Percentiles rank a stretch among this genome's conserved stretches.
These are phyloP conservation scores for Cercospora citrullina DNA, from an alignment of 2,329 filamentous ascomycete species.

Conservation along the genomic window DNA sequence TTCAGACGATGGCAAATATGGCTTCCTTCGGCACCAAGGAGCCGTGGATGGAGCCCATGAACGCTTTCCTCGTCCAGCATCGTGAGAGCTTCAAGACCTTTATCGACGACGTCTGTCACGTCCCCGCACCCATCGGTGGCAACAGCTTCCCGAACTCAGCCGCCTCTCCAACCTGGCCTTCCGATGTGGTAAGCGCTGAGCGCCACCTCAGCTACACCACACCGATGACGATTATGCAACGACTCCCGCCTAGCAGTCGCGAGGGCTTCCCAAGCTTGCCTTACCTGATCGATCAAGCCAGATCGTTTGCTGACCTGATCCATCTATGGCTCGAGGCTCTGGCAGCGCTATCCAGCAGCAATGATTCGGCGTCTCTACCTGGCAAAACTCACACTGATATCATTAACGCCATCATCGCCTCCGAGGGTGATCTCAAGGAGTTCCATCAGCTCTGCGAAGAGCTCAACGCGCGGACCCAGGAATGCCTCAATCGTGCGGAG, in stretches of 20 bases:
- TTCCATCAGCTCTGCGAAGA: constrained; percentile 54
- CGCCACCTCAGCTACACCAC: constrained; percentile 68
- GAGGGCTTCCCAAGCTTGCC: constrained; percentile 93
- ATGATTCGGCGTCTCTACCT: constrained; percentile 20
- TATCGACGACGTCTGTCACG: constrained; percentile 81
- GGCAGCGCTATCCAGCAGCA: constrained; percentile 27
- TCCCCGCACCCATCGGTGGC: constrained; percentile 65
- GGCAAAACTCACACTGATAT: constrained; percentile 39
- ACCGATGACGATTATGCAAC: constrained; percentile 82
- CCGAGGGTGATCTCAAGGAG: constrained; percentile 49
- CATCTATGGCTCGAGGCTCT: constrained; percentile 71
- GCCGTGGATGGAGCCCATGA: constrained; percentile 99
- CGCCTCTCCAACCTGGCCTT: constrained; percentile 30
- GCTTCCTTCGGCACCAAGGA: constrained; percentile 92
- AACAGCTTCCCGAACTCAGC: constrained; percentile 46
- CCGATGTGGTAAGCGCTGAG: constrained; percentile 35
- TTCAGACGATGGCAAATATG: constrained; percentile 88
- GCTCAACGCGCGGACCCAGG: constrained; percentile 51
- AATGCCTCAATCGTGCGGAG: constrained; percentile 54
- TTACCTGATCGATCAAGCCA: constrained; percentile 85
- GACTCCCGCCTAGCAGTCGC: constrained; percentile 74
- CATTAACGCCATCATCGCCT: constrained; percentile 32
- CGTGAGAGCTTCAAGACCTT: constrained; percentile 81
- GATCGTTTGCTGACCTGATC: constrained; percentile 80
- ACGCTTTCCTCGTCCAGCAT: constrained; percentile 74